A percentile compares a stretch with the other conserved stretches of the same genome.
These are phyloP conservation scores for Xylaria sp. DNA, from an alignment of 2,329 filamentous ascomycete genomes.

Conservation along the genomic window DNA sequence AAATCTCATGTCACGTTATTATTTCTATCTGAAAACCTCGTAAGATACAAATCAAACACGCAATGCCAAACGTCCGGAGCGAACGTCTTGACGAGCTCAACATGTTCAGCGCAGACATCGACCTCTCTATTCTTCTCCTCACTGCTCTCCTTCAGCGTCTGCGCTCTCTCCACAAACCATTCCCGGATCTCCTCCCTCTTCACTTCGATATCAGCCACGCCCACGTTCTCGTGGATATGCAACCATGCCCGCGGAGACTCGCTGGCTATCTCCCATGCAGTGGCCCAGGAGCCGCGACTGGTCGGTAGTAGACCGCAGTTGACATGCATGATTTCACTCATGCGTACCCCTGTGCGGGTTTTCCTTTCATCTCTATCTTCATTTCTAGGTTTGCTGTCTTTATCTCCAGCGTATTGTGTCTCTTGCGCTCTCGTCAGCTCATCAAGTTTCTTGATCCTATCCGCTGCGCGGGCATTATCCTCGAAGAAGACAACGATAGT, in stretches of 20 bases:
- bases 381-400: neutral
- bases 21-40: constrained; percentile 40
- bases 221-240: constrained; percentile 75
- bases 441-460: constrained; percentile 54
- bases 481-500: constrained; percentile 76
- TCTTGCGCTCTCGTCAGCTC: constrained; percentile 32
- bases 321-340: constrained; percentile 62
- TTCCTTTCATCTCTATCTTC: neutral
- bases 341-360: constrained; percentile 50
- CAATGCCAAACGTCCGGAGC: constrained; percentile 76
- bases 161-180: constrained; percentile 56
- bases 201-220: constrained; percentile 61
- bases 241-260: constrained; percentile 61
- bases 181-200: constrained; percentile 61
- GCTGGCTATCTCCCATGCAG: constrained; percentile 59
- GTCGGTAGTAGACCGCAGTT: constrained; percentile 73
- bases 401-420: neutral
- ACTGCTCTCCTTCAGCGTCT: constrained; percentile 13
- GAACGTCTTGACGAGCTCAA: constrained; percentile 76
- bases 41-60: constrained; percentile 72
- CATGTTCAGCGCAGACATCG: constrained; percentile 60
- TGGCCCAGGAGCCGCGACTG: constrained; percentile 65
- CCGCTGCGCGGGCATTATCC: constrained; percentile 68
- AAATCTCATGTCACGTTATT: constrained; percentile 35
- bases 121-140: constrained; percentile 28